These are phyloP conservation scores for Fusarium algeriense DNA, from an alignment of 2,329 filamentous ascomycete species.

Conservation along the genomic window DNA sequence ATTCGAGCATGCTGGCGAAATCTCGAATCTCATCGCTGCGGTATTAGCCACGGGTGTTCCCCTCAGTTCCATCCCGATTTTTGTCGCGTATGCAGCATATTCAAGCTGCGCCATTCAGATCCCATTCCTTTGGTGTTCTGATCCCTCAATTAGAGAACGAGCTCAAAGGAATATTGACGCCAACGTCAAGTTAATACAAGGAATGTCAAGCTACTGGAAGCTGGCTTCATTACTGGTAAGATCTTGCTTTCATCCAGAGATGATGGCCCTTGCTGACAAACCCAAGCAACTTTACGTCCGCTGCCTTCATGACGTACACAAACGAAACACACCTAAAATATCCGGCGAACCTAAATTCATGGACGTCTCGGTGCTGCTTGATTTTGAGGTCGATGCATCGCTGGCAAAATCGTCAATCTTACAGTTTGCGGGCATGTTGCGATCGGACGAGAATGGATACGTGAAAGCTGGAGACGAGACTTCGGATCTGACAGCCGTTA, in stretches of 20 bases:
- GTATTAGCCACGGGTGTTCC: rapidly evolving
- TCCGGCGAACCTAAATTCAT: neutral
- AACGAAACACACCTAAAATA: rapidly evolving
- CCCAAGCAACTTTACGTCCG: slow-evolving; percentile 1
- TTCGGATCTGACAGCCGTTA: rapidly evolving
- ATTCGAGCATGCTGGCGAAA: rapidly evolving
- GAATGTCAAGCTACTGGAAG: neutral
- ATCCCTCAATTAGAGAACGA: rapidly evolving
- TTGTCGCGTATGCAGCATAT: slow-evolving; percentile 10
- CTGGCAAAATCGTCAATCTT: neutral
- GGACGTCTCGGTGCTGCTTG: rapidly evolving
- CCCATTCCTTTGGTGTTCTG: slow-evolving; percentile 1
- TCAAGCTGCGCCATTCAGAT: neutral
- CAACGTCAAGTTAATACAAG: neutral
- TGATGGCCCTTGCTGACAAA: too few species aligned
- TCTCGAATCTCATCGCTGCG: neutral
- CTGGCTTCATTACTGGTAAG: neutral
- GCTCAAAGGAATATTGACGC: neutral
- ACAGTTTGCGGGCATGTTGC: neutral
- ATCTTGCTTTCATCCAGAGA: rapidly evolving
- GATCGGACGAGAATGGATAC: neutral
- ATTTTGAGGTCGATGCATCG: neutral
- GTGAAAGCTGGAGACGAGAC: neutral
- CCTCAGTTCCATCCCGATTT: neutral
- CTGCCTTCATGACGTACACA: neutral